Base-by-base conservation (phyloP, 306 rosid species). In the Fragaria ananassa region DNA sequence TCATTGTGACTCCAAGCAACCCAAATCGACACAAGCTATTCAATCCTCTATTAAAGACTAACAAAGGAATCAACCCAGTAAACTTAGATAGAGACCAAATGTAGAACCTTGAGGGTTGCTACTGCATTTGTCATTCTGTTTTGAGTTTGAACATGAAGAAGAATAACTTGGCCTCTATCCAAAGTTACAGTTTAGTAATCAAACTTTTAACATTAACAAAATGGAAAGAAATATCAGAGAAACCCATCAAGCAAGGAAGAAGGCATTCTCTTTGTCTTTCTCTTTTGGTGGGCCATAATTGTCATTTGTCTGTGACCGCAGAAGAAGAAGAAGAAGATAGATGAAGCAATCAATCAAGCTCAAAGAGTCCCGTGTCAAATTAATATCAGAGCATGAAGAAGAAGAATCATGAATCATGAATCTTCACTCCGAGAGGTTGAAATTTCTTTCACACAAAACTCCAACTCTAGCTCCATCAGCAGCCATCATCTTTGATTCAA, bases 401-500 rank as follows among this genome's bases (percentile, higher is more conserved):
- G 27, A 54, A n/a, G 23, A 18, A 19, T 53, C 58, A 2, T 61
- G 76, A 10, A 72, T 81, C 51, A 19, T 54, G 66, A 72, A 18
- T 74, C 64, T 78, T 47, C 83, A 81, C 80, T 68, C 79, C 84
- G 78, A 69, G 71, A 35, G 74, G 31, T 47, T 2, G 57, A 78
- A 74, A 71, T 41, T 5, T 41, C 44, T 41, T 79, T 84, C 81
- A 83, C 86, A 49, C 80, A 69, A 77, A 81, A 79, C 87, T 71
- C 89, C 89, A 57, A 57, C 63, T 56, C 13, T 57, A 10, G 25
- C 60, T 6, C 60, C 60, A 54, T 54, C 60, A 54, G 14, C 83
- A 86, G 87, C 85, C 85, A 74, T 78, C 89, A n/a, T 74, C 76
- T 85, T 88, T 83, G 81, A 81, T 81, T 71, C 86, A 76, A 69